Percentiles rank a stretch among this genome's conserved stretches.
phyloP scores from a whole-genome alignment of 1,284 basidiomycete species.

The Melampsora americana region DNA sequence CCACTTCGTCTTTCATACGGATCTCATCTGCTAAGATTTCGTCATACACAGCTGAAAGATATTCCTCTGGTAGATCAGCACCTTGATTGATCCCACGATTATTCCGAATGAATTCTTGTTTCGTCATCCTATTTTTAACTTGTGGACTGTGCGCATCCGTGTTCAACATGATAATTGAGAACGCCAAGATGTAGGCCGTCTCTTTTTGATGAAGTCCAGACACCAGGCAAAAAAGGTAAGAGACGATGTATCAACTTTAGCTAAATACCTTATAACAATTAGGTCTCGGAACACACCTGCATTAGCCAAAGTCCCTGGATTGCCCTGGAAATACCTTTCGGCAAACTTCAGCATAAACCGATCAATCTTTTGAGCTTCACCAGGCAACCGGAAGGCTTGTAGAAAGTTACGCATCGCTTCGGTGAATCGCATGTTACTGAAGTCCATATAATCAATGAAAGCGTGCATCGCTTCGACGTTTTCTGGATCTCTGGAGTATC shows the following conservation, averaged over 20 bases:
- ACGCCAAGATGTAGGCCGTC: conserved; percentile 86
- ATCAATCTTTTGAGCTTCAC: conserved; percentile 95
- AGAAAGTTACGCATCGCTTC: conserved; percentile 82
- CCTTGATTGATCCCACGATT: conserved; percentile 92
- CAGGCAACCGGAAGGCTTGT: conserved; percentile 89
- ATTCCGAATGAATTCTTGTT: conserved; percentile 81
- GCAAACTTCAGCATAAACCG: conserved; percentile 98
- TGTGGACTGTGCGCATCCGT: conserved; percentile 93
- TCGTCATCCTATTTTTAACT: conserved; percentile 84
- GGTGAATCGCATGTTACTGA: conserved; percentile 73
- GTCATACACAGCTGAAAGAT: conserved; percentile 73
- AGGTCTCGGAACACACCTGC: conserved; percentile 52
- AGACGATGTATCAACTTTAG: background rate
- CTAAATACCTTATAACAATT: background rate
- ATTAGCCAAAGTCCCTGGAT: conserved; percentile 74
- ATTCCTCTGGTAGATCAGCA: conserved; percentile 77
- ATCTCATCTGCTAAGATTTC: conserved; percentile 89
- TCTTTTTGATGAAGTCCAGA: conserved; percentile 58
- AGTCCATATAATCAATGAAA: conserved; percentile 86
- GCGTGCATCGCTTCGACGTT: conserved; percentile 93
- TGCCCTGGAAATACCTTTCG: conserved; percentile 84
- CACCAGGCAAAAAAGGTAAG: background rate
- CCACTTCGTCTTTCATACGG: conserved; percentile 93
- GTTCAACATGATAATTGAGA: conserved; percentile 89
- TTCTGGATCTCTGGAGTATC: conserved; percentile 66